A percentile compares a stretch with the other conserved stretches of the same genome.
Conservation (phyloP, 306 rosid genomes). For the Lathyrus oleraceus region DNA sequence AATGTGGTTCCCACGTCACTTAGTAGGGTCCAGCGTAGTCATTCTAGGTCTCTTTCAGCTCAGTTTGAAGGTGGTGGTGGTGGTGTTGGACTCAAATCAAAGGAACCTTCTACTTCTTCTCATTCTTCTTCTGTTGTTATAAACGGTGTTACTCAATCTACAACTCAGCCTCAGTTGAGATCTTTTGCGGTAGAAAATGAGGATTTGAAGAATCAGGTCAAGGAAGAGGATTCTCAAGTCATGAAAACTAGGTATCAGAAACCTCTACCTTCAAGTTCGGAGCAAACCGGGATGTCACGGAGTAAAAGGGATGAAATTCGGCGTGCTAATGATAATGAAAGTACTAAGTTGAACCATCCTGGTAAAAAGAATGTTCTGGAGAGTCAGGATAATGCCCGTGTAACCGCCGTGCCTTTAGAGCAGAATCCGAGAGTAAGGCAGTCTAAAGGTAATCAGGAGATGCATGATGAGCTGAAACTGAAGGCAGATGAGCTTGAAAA, state of each 20-base stretch:
- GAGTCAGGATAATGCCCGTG: constrained; percentile 46
- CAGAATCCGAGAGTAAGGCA: constrained; percentile 79
- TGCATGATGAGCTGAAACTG: constrained; percentile 86
- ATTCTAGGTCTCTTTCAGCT: constrained; percentile 72
- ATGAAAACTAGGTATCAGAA: constrained; percentile 56
- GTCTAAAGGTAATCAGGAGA: constrained; percentile 85
- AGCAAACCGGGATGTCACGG: constrained; percentile 43
- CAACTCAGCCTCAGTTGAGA: constrained; percentile 51
- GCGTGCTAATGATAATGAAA: constrained; percentile 45
- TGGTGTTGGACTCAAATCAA: constrained; percentile 54
- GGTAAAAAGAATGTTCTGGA: constrained; percentile 53
- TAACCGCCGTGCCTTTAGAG: constrained; percentile 41
- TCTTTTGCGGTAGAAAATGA: constrained; percentile 45
- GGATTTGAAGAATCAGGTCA: constrained; percentile 25
- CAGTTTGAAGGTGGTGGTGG: constrained; percentile 58
- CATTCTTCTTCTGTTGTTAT: constrained; percentile 38
- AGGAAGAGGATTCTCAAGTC: constrained; percentile 48
- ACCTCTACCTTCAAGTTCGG: neutral
- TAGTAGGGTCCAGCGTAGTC: constrained; percentile 56
- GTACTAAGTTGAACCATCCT: constrained; percentile 45
- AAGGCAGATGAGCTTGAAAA: constrained; percentile 97
- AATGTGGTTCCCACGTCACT: constrained; percentile 49
- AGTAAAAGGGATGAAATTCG: constrained; percentile 54
- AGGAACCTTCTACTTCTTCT: constrained; percentile 41
- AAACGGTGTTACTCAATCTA: constrained; percentile 50